Evolutionary conservation across 768 basidiomycete genomes (phyloP), one percentile per base, ranked within the genome.

Genomic region (Cantharellus cinnabarinus): DNA sequence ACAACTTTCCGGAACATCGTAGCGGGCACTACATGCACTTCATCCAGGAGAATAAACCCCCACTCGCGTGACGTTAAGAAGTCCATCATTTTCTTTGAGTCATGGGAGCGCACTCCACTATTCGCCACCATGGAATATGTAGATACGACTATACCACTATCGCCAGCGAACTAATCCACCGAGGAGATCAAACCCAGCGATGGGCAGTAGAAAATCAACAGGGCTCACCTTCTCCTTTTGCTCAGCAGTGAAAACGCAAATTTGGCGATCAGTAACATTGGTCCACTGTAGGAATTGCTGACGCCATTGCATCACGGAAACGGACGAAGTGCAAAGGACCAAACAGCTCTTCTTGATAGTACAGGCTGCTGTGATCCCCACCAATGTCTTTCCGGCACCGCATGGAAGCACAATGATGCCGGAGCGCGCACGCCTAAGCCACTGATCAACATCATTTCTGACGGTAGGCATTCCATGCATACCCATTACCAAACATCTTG

Each of bases 401-500:
- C 95, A 99, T 40, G 95, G 95, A 29, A 99, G 75, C 1, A 99
- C 95, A 62, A 99, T 98, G 65, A 99, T 98, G 2, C 95, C 95
- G 50, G 90, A 95, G 59, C 95, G 80, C 52, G 95, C 95, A 68
- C 95, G 93, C 56, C 93, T 93, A 60, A 5, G 1, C 52, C 14
- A 14, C 35, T 10, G 63, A 2, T n/a, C 65, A 59, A 20, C 20
- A 37, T 48, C 10, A 48, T 10, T 10, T 20, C n/a, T 29, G 14
- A 1, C 10, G 38, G 38, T 37, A 7, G 10, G 7, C 38, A 7
- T 41, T 42, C 14, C 2, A 37, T 7, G 63, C 77, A 58, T 70
- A 90, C 88, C 91, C 95, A 69, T 99, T 98, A 58, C 95, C 94
- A 70, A 99, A 99, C 95, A 99, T 99, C 73, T 99, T 99, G 64